Conservation (phyloP, 2,329 filamentous ascomycete species). For the Nemania serpens region DNA sequence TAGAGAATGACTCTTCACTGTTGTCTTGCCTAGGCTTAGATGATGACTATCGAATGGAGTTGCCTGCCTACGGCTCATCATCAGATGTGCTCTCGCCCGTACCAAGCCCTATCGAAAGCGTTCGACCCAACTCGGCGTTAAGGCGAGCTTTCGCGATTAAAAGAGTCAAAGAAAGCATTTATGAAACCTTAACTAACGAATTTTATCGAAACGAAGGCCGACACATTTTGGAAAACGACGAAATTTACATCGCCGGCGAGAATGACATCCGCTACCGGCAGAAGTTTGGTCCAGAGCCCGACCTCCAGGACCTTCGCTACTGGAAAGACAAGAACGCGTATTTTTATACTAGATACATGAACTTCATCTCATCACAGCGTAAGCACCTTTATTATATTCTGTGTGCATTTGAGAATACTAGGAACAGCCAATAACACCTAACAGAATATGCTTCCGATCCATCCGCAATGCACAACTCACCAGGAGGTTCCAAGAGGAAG, state of each 20-base stretch:
- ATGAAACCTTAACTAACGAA: neutral
- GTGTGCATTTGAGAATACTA: neutral
- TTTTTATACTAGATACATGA: neutral
- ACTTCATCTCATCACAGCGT: neutral
- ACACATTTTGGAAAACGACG: constrained; percentile 7
- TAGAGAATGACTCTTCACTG: neutral
- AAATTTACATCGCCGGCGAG: neutral
- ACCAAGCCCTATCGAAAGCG: neutral
- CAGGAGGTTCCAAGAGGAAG: constrained; percentile 7
- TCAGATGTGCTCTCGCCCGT: neutral
- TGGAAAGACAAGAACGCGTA: neutral
- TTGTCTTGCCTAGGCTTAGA: neutral
- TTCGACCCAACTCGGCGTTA: neutral
- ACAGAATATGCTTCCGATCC: neutral
- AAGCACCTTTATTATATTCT: neutral
- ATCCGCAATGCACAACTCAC: neutral
- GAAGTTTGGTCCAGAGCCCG: neutral
- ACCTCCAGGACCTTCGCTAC: neutral
- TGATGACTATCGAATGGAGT: neutral
- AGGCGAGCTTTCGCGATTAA: neutral
- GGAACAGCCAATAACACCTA: neutral
- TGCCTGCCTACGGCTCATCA: neutral
- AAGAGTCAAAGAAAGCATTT: neutral
- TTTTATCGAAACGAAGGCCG: constrained; percentile 8
- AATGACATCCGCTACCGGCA: neutral